phyloP scores from a whole-genome alignment of 257 asterid genomes.

The Solanum neorickii region DNA sequence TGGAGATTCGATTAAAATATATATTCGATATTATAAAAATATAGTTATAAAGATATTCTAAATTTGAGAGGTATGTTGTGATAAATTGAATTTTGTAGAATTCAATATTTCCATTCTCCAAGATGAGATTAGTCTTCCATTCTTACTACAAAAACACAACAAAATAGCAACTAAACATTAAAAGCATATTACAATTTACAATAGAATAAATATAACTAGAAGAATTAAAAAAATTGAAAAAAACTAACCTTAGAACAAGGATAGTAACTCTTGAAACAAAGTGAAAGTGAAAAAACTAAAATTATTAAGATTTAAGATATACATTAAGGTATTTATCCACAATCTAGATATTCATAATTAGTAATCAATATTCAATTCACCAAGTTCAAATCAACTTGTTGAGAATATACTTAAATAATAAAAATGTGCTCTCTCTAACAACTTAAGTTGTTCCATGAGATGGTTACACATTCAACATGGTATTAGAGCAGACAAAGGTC shows the following conservation, averaged over 20 bases:
- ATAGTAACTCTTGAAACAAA: not conserved
- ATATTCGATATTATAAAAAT: no score
- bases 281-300: not conserved
- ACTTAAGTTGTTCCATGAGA: no score
- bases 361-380: not conserved
- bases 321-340: not conserved
- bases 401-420: no score
- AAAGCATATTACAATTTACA: not conserved
- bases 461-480: no score
- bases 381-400: not conserved
- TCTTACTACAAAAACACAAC: not conserved
- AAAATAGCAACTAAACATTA: no score
- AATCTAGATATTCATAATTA: not conserved
- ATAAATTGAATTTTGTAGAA: not conserved
- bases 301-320: not conserved
- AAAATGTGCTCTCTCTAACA: no score
- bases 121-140: not conserved
- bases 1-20: not conserved
- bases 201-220: no score
- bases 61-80: not conserved
- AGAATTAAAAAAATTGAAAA: no score
- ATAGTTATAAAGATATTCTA: not conserved
- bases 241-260: not conserved
- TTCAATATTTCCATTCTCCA: not conserved
- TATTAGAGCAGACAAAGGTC: no score